These are phyloP conservation scores for Krasilnikovozyma curviuscula DNA, from an alignment of 768 basidiomycete species.

Conservation along the genomic window DNA sequence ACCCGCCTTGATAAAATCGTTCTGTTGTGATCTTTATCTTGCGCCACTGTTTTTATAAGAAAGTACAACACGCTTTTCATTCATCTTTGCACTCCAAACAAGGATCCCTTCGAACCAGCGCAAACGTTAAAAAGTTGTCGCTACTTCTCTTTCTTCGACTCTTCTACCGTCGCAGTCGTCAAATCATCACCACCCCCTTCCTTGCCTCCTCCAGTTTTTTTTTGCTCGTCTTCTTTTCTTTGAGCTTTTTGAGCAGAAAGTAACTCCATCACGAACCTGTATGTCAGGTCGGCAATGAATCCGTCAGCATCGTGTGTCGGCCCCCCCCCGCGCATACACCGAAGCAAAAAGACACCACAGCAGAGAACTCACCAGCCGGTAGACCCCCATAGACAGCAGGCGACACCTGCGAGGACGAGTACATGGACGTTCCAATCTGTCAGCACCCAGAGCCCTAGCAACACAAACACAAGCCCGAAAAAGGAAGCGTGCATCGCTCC, in stretches of 20 bases:
- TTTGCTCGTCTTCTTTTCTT: slow-evolving; percentile 6
- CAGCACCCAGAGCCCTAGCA: slow-evolving; percentile 32
- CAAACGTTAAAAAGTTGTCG: too few relatives aligned
- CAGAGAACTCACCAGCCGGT: slow-evolving; percentile 47
- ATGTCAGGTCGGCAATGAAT: not conserved
- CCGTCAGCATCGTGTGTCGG: too few relatives aligned
- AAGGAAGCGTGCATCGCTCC: slow-evolving; percentile 35
- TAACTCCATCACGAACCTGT: slow-evolving; percentile 51
- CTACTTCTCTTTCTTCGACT: too few relatives aligned
- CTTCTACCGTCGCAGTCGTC: not conserved
- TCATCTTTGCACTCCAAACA: not conserved
- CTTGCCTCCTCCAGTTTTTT: not conserved
- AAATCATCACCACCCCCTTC: not conserved
- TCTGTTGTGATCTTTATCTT: not conserved
- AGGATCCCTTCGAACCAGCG: too few relatives aligned
- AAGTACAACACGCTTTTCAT: not conserved
- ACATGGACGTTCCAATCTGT: slow-evolving; percentile 51
- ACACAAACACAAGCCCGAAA: slow-evolving; percentile 38
- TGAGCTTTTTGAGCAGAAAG: slow-evolving; percentile 25
- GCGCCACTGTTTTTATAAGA: too few relatives aligned
- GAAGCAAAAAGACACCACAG: not conserved
- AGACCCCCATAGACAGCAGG: slow-evolving; percentile 52
- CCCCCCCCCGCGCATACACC: not conserved
- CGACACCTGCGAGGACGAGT: slow-evolving; percentile 44
- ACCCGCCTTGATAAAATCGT: not conserved